These are phyloP conservation scores for Cutaneotrichosporon mucoides DNA, from an alignment of 1,284 basidiomycete species.

Conservation along the genomic window DNA sequence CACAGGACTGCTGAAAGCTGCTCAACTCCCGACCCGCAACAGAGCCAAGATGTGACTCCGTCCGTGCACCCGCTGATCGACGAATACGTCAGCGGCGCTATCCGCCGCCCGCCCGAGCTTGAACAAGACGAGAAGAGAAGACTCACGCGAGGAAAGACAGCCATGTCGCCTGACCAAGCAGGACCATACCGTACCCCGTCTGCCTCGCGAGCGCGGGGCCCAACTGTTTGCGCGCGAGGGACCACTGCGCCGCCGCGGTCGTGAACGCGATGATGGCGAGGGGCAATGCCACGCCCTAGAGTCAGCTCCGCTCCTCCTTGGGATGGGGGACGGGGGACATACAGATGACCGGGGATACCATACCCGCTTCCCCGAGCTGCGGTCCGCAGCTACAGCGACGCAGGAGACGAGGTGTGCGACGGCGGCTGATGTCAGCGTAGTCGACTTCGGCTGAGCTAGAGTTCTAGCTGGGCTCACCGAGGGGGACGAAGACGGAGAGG, in stretches of 20 bases:
- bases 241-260: background rate
- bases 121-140: too few relatives aligned
- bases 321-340: background rate
- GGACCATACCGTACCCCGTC: background rate
- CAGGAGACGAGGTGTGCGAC: slow-evolving; percentile 23
- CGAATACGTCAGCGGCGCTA: too few relatives aligned
- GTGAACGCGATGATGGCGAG: background rate
- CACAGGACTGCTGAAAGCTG: too few relatives aligned
- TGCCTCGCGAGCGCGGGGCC: background rate
- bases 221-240: background rate
- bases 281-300: background rate
- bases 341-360: background rate
- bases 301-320: background rate
- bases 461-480: background rate
- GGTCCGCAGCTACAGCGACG: slow-evolving; percentile 5
- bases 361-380: background rate
- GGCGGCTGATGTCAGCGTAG: background rate
- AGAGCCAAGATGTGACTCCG: background rate
- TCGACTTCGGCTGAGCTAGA: too few relatives aligned
- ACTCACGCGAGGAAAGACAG: background rate
- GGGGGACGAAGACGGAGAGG: background rate
- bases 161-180: background rate
- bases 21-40: too few relatives aligned
- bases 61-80: too few relatives aligned
- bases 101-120: too few relatives aligned